Percentiles rank a stretch among this genome's conserved stretches.
Conservation (phyloP, 495 filamentous ascomycete genomes). For the Patellaria atrata region DNA sequence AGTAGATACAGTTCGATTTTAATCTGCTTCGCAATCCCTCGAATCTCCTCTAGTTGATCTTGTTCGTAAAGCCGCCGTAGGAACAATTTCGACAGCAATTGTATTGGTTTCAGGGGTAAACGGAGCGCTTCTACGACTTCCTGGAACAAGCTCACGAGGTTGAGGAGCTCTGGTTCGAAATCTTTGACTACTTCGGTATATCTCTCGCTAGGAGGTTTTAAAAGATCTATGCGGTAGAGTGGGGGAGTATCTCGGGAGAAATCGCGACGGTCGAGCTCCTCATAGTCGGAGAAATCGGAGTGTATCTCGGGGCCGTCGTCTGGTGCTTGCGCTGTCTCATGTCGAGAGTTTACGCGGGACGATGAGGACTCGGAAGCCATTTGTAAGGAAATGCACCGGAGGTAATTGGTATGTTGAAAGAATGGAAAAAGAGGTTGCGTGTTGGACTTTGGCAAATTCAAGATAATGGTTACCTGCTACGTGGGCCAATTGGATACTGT, state of each 20-base stretch:
- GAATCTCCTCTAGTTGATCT: constrained; percentile 49
- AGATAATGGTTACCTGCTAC: too few relatives aligned
- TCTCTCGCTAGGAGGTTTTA: constrained; percentile 38
- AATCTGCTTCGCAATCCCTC: constrained; percentile 38
- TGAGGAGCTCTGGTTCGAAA: constrained; percentile 30
- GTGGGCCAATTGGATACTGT: too few relatives aligned
- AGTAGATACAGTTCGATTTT: constrained; percentile 45
- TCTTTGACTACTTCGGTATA: constrained; percentile 36
- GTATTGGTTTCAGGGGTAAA: constrained; percentile 8
- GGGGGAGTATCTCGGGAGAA: constrained; percentile 11
- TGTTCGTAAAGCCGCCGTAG: constrained; percentile 35
- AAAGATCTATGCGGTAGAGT: constrained; percentile 42
- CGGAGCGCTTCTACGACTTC: constrained; percentile 18
- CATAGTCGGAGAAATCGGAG: too few relatives aligned
- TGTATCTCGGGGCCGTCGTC: too few relatives aligned
- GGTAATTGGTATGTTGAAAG: too few relatives aligned
- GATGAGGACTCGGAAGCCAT: too few relatives aligned
- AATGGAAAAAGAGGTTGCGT: too few relatives aligned
- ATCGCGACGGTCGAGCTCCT: too few relatives aligned
- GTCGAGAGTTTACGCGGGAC: too few relatives aligned
- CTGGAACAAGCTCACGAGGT: constrained; percentile 37
- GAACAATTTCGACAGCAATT: constrained; percentile 16
- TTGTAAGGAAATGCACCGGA: too few relatives aligned
- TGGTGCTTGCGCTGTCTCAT: too few relatives aligned
- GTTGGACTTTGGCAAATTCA: too few relatives aligned